phyloP scores from a whole-genome alignment of 306 rosid genomes.

The Alnus glutinosa region DNA sequence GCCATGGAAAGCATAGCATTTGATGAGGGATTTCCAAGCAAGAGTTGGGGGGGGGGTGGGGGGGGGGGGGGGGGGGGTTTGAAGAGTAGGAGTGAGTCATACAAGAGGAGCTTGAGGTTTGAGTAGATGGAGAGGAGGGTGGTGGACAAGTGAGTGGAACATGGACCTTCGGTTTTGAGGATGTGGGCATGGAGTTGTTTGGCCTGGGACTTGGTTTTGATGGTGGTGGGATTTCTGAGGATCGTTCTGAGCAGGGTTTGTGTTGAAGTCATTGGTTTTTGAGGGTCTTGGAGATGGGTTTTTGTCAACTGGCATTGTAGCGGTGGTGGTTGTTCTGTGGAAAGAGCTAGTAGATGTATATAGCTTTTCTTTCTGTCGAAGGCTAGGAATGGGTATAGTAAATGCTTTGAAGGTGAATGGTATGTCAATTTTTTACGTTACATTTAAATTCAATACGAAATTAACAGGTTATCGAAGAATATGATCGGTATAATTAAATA shows the following conservation, averaged over 20 bases:
- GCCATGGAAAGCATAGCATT: constrained; percentile 63
- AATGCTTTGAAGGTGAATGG: too few species aligned
- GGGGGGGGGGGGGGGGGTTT: constrained; percentile 3
- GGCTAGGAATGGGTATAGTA: too few species aligned
- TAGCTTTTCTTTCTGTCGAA: too few species aligned
- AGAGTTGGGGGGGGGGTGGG: constrained; percentile 48
- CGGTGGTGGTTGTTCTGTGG: background rate
- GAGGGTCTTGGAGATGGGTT: background rate
- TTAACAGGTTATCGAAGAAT: too few species aligned
- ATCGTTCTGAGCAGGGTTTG: constrained; percentile 36
- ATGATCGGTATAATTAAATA: too few species aligned
- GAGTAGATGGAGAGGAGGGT: constrained; percentile 62
- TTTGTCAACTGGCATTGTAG: background rate
- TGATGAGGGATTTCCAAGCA: constrained; percentile 66
- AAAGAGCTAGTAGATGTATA: background rate
- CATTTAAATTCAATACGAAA: too few species aligned
- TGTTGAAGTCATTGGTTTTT: constrained; percentile 30
- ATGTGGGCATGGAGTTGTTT: constrained; percentile 78
- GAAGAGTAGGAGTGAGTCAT: constrained; percentile 49
- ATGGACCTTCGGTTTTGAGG: constrained; percentile 39
- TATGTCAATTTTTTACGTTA: too few species aligned
- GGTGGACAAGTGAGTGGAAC: constrained; percentile 41
- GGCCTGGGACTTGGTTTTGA: constrained; percentile 40
- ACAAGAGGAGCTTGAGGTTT: constrained; percentile 46
- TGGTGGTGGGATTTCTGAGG: constrained; percentile 36